Evolutionary conservation across 1,284 basidiomycete species (phyloP), one percentile per base, ranked within the genome.

Genomic region (Cryptococcus amylolentus): DNA sequence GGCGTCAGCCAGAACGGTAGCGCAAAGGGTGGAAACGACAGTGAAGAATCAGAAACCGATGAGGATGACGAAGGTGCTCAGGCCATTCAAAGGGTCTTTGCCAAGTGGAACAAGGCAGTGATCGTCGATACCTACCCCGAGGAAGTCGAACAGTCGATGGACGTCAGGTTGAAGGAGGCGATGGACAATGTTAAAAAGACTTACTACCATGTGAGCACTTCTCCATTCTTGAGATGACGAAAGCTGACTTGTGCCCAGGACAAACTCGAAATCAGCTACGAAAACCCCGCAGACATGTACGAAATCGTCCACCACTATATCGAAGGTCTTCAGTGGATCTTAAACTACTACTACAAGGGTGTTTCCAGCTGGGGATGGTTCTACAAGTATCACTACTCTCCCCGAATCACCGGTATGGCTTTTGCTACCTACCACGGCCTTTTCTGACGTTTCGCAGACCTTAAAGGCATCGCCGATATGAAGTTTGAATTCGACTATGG

Each of bases 311-410:
- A 83, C 69, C 84, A 86, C 60, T 98, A 97, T 75, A 84, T 92
- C 40, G 92, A 98, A 74, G 96, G 95, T 1, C 79, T 98, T 60
- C 96, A 98, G 73, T 98, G 95, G 96, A 92, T 98, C 35, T 88
- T 98, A 85, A 89, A 93, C 74, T 98, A 98, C 78, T 98, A 98
- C 77, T 98, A 98, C 78, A 86, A 89, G 63, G 95, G 95, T 38
- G 93, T 97, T 14, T 89, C 91, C 2, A 94, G 91, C 5, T 98
- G 95, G 95, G 85, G 91, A 27, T 98, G 96, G 96, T 98, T 97
- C 81, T 98, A 98, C 79, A 82, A 94, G 73, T 98, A 97, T 75
- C 95, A 98, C 76, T 98, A 96, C 76, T 89, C 95, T 0, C 95
- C 93, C 14, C 85, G 91, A 51, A 94, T 96, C 62, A 91, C 90